These are phyloP conservation scores for Exophiala oligosperma DNA, from an alignment of 2,329 filamentous ascomycete species.

Conservation along the genomic window DNA sequence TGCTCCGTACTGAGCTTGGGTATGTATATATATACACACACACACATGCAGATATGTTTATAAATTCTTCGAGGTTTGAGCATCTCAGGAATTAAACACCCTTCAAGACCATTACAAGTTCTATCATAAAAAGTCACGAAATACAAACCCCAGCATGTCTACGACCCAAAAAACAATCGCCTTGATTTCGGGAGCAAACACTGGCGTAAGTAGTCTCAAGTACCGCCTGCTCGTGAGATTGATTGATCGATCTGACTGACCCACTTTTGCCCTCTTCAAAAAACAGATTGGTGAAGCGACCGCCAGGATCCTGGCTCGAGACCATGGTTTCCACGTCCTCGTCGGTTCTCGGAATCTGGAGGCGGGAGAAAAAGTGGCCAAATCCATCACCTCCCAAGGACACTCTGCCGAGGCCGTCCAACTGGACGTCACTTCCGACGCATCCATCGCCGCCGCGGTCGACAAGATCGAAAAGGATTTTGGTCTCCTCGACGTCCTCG, in stretches of 20 bases:
- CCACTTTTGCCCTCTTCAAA: neutral
- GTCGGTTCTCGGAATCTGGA: constrained; percentile 36
- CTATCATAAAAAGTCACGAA: neutral
- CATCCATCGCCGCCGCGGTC: constrained; percentile 15
- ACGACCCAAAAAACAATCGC: neutral
- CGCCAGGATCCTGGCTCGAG: constrained; percentile 1
- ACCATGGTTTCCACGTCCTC: constrained; percentile 35
- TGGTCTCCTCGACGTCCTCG: constrained; percentile 17
- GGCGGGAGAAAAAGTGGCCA: constrained; percentile 30
- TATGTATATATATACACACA: too few relatives aligned
- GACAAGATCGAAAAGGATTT: constrained; percentile 7
- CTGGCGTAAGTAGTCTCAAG: neutral
- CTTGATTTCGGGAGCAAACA: neutral
- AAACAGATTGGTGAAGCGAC: constrained; percentile 10
- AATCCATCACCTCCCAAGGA: constrained; percentile 28
- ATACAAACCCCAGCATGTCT: neutral
- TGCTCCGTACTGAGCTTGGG: neutral
- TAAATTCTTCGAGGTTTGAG: too few relatives aligned
- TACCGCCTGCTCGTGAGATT: too few relatives aligned
- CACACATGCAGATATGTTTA: too few relatives aligned
- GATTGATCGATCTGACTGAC: too few relatives aligned
- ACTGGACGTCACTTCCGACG: constrained; percentile 16
- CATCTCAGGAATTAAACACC: too few relatives aligned
- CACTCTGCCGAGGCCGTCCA: constrained; percentile 27
- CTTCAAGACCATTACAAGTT: too few relatives aligned